Evolutionary conservation across 768 basidiomycete species (phyloP), one percentile per base, ranked within the genome.

Genomic region (Hygrophorus russula): DNA sequence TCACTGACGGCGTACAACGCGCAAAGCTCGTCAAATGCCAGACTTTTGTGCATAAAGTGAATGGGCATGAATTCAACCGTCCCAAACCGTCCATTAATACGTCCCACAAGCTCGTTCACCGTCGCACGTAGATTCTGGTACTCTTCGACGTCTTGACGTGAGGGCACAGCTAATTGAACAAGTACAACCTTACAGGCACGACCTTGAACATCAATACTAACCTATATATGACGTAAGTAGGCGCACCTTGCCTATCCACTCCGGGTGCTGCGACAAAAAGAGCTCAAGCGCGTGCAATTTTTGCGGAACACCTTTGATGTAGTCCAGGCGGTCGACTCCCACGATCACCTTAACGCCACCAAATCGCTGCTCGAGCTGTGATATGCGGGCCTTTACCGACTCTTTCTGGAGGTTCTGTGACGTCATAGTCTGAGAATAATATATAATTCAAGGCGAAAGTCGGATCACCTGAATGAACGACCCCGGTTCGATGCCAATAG

Each of bases 21-120:
- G 46, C 91, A 93, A 6, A 99, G 74, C 58, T 99, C 96, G 58
- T 96, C 89, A 56, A 97, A 93, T 0, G 80, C 65, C 42, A 98
- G 69, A 50, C 80, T 84, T 64, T 93, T 93, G 74, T 98, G 94
- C 89, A 98, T 90, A 63, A 96, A 98, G 63, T 98, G 96, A 47
- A 99, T 98, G 5, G 96, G 96, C 90, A 97, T 96, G 60, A 94
- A 98, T 53, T 99, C 96, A 57, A 98, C 92, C 1, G 96, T 98
- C 24, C 96, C 96, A 56, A 99, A 99, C 7, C 92, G 84, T 6
- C 96, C 96, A 58, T 99, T 99, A 65, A 99, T 98, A 18, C 94
- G 80, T 2, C 96, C 96, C 24, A 99, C 96, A 39, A 99, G 78
- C 60, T 99, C 93, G 68, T 98, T 98, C 42, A 98, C 92, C 1